Percentiles rank a stretch among this genome's conserved stretches.
Conservation (phyloP, 495 filamentous ascomycete genomes). For the Hypoxylon intermedium region DNA sequence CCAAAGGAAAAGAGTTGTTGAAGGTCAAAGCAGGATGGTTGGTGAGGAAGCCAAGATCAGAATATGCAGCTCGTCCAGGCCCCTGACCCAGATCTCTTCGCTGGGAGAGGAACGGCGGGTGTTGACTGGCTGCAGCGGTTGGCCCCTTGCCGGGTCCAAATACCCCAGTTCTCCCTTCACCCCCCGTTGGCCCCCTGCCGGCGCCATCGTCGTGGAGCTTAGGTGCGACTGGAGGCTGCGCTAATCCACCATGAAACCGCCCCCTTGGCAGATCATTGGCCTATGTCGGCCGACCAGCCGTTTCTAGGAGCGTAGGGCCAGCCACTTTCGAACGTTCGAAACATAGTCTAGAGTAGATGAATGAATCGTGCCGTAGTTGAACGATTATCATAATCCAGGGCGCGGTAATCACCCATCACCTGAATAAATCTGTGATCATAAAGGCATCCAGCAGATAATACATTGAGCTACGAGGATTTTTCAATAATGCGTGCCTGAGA, state of each 20-base stretch:
- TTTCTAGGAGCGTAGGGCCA: slow-evolving; percentile 11
- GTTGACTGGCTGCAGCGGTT: slow-evolving; percentile 24
- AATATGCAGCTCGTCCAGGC: slow-evolving; percentile 29
- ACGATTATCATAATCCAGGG: slow-evolving; percentile 6
- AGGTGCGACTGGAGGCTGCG: slow-evolving; percentile 17
- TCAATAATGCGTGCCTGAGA: too few species aligned
- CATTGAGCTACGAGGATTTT: too few species aligned
- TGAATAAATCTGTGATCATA: not conserved
- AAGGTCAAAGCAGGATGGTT: slow-evolving; percentile 36
- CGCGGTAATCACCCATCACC: not conserved
- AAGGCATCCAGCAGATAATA: not conserved
- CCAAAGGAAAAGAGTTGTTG: slow-evolving; percentile 26
- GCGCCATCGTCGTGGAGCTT: slow-evolving; percentile 30
- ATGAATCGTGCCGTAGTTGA: slow-evolving; percentile 5
- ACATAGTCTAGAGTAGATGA: slow-evolving; percentile 28
- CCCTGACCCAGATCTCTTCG: slow-evolving; percentile 37
- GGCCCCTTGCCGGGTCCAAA: slow-evolving; percentile 12
- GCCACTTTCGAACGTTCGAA: slow-evolving; percentile 30
- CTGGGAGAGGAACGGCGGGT: slow-evolving; percentile 15
- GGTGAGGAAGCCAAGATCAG: slow-evolving; percentile 39
- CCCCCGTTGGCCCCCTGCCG: slow-evolving; percentile 20
- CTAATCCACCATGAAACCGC: slow-evolving; percentile 36
- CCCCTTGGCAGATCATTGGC: slow-evolving; percentile 31
- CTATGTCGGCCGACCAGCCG: slow-evolving; percentile 10
- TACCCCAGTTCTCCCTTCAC: slow-evolving; percentile 32